These are phyloP conservation scores for Globisporangium ultimum DNA, from an alignment of 352 stramenopile species.

Conservation along the genomic window DNA sequence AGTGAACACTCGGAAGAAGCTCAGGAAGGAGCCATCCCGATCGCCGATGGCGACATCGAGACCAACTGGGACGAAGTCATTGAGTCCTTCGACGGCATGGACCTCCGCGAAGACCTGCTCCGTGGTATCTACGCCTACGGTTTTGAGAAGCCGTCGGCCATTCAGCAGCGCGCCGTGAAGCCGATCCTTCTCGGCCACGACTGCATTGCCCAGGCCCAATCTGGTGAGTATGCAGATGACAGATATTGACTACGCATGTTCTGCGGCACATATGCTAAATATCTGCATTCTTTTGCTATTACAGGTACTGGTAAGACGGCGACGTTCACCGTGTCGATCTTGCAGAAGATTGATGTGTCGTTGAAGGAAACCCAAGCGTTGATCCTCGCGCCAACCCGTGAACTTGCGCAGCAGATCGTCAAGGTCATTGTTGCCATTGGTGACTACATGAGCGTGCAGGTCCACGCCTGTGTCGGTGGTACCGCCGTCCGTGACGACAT, in stretches of 20 bases:
- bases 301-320: conserved; percentile 97
- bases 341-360: conserved; percentile 96
- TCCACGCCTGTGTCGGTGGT: conserved; percentile 98
- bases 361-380: conserved; percentile 97
- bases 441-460: conserved; percentile 96
- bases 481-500: conserved; percentile 99
- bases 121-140: conserved; percentile 99
- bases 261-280: neutral
- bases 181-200: conserved; percentile 97
- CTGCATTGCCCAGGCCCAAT: conserved; percentile 99
- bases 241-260: neutral
- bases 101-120: conserved; percentile 97
- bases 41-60: conserved; percentile 94
- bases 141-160: conserved; percentile 99
- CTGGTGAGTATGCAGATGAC: conserved; percentile 54
- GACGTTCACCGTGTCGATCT: conserved; percentile 98
- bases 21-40: conserved; percentile 66
- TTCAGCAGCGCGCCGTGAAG: conserved; percentile 99
- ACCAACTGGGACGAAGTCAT: conserved; percentile 99
- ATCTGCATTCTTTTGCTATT: neutral
- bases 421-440: conserved; percentile 95
- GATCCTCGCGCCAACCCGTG: conserved; percentile 98
- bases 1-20: conserved; percentile 60
- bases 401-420: conserved; percentile 99
- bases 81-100: conserved; percentile 99